A percentile compares a stretch with the other conserved stretches of the same genome.
Conservation (phyloP, 495 filamentous ascomycete species). For the Glarea lozoyensis region DNA sequence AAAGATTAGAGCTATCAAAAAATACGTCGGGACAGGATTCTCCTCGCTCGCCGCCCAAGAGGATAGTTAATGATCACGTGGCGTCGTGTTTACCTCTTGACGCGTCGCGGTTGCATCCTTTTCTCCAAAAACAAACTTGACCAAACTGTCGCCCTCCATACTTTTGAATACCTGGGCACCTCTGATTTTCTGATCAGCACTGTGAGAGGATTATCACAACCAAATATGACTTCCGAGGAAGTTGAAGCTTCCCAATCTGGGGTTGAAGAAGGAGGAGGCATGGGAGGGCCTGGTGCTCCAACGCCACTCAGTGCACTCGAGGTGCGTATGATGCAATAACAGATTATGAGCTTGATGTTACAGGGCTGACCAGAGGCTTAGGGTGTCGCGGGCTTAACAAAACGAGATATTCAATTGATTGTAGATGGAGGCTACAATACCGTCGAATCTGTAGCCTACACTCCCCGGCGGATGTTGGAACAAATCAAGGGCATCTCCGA, state of each 20-base stretch:
- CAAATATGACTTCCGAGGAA: conserved; percentile 19
- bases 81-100: too few species aligned
- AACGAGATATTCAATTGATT: conserved; percentile 85
- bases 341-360: too few species aligned
- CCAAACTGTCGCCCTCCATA: too few species aligned
- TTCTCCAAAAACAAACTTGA: too few species aligned
- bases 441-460: conserved; percentile 91
- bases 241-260: conserved; percentile 19
- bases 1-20: too few species aligned
- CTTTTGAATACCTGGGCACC: too few species aligned
- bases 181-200: background rate
- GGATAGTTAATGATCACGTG: too few species aligned
- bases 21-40: too few species aligned
- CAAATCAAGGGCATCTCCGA: conserved; percentile 97
- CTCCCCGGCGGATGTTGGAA: conserved; percentile 76
- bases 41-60: too few species aligned
- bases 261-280: conserved; percentile 35
- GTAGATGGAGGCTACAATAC: conserved; percentile 91
- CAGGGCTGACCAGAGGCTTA: too few species aligned
- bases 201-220: background rate
- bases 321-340: too few species aligned
- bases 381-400: conserved; percentile 79
- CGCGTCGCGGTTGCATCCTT: too few species aligned
- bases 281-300: conserved; percentile 80
- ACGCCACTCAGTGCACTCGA: conserved; percentile 87